Evolutionary conservation across 108 stramenopile species (phyloP).

Genomic region (Pseudonitzschia delicatissima): DNA sequence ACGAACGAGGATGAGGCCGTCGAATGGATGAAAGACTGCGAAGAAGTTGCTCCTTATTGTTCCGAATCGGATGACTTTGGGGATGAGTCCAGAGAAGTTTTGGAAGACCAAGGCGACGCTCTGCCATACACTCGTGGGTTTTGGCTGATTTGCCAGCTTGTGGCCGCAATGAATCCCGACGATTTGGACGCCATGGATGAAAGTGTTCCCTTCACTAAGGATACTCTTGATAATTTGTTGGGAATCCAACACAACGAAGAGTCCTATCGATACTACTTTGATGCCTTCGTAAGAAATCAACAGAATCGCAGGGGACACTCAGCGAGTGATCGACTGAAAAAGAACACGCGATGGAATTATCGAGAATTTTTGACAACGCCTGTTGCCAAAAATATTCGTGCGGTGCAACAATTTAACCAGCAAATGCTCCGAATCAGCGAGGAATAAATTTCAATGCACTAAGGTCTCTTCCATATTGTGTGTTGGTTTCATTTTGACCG

Average conservation of each 20-base stretch:
- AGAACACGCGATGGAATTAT: constrained; percentile 33
- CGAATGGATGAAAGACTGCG: constrained; percentile 58
- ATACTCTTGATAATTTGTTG: constrained; percentile 47
- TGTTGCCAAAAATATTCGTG: constrained; percentile 32
- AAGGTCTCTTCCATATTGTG: too few relatives aligned
- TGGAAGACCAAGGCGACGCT: constrained; percentile 52
- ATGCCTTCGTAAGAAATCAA: constrained; percentile 38
- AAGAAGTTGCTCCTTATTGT: constrained; percentile 52
- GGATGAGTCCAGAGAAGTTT: constrained; percentile 46
- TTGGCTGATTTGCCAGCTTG: constrained; percentile 41
- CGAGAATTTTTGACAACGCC: constrained; percentile 34
- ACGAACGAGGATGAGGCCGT: constrained; percentile 32
- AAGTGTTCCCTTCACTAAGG: constrained; percentile 53
- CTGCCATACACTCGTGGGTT: constrained; percentile 53
- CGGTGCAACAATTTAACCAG: constrained; percentile 28
- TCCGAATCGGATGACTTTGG: constrained; percentile 51
- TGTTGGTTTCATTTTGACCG: too few relatives aligned
- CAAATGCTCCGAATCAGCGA: constrained; percentile 13
- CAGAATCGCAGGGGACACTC: constrained; percentile 2
- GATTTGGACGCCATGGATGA: constrained; percentile 71
- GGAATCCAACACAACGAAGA: constrained; percentile 40
- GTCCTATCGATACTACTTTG: constrained; percentile 47
- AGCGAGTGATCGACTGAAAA: constrained; percentile 30
- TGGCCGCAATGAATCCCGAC: constrained; percentile 52
- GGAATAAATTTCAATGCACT: too few relatives aligned